A percentile compares a stretch with the other conserved stretches of the same genome.
Conservation (phyloP, 768 basidiomycete genomes). For the Suillus fuscotomentosus region DNA sequence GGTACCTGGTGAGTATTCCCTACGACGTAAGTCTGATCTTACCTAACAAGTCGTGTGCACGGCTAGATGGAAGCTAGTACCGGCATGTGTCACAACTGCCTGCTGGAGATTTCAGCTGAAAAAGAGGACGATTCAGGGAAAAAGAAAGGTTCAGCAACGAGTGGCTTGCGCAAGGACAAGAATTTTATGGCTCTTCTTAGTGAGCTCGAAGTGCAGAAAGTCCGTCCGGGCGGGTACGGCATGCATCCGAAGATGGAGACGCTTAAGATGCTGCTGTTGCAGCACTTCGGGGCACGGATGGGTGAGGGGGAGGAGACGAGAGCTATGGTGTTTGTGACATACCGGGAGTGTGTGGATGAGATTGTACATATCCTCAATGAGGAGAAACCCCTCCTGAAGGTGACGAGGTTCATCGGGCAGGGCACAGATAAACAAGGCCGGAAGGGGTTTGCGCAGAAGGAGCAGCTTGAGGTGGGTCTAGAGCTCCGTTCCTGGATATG, state of each 20-base stretch:
- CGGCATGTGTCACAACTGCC: slow-evolving; percentile 68
- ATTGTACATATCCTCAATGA: slow-evolving; percentile 77
- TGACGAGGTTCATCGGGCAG: slow-evolving; percentile 89
- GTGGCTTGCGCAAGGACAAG: slow-evolving; percentile 45
- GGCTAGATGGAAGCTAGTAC: slow-evolving; percentile 79
- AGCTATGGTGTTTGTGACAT: slow-evolving; percentile 95
- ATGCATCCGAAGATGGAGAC: slow-evolving; percentile 93
- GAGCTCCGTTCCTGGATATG: background rate
- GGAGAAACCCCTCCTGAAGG: slow-evolving; percentile 76
- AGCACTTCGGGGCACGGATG: slow-evolving; percentile 59
- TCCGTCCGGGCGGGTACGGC: slow-evolving; percentile 45
- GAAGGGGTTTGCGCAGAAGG: slow-evolving; percentile 87
- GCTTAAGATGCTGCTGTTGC: slow-evolving; percentile 67
- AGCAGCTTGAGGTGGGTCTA: slow-evolving; percentile 76
- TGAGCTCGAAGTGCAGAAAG: slow-evolving; percentile 62
- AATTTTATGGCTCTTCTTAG: slow-evolving; percentile 63
- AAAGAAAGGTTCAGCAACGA: slow-evolving; percentile 40
- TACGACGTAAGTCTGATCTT: background rate
- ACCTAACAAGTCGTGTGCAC: background rate
- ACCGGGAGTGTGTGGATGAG: slow-evolving; percentile 87
- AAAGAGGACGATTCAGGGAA: slow-evolving; percentile 33
- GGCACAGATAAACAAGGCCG: slow-evolving; percentile 80
- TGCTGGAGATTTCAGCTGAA: slow-evolving; percentile 52
- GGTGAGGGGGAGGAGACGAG: slow-evolving; percentile 54
- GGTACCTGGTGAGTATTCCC: slow-evolving; percentile 66